A percentile compares a stretch with the other conserved stretches of the same genome.
phyloP scores from a whole-genome alignment of 768 basidiomycete species.

The Rhodotorula taiwanensis region DNA sequence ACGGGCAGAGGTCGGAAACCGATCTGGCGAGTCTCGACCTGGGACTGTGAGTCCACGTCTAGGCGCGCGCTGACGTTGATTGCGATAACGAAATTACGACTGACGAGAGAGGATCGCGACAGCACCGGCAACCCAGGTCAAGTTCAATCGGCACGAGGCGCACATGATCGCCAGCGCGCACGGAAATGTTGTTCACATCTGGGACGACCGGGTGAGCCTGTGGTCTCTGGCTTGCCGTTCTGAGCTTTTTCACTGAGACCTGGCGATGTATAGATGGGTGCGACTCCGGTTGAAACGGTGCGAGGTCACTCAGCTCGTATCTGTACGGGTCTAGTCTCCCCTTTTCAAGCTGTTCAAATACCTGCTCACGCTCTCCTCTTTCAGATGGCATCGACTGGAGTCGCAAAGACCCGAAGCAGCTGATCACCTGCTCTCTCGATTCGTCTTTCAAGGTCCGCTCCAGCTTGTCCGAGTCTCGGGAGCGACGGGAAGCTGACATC shows the following conservation, averaged over 20 bases:
- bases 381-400: constrained; percentile 91
- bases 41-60: constrained; percentile 39
- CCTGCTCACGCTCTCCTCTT: constrained; percentile 61
- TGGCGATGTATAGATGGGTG: constrained; percentile 16
- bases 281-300: constrained; percentile 22
- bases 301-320: constrained; percentile 26
- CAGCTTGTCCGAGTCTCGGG: background rate
- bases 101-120: no score
- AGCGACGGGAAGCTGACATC: no score
- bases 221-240: background rate
- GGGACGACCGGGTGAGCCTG: constrained; percentile 79
- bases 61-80: no score
- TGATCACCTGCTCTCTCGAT: constrained; percentile 91
- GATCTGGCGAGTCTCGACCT: constrained; percentile 28
- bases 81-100: no score
- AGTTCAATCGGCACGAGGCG: constrained; percentile 85
- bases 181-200: constrained; percentile 74
- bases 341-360: background rate
- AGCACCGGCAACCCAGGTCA: constrained; percentile 90
- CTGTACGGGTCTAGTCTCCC: constrained; percentile 7
- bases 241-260: background rate
- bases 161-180: constrained; percentile 87
- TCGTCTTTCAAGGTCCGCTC: constrained; percentile 49
- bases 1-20: constrained; percentile 58
- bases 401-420: constrained; percentile 61